Base-by-base conservation (phyloP, 371 early-diverging fungal species). In the Apophysomyces sp. region DNA sequence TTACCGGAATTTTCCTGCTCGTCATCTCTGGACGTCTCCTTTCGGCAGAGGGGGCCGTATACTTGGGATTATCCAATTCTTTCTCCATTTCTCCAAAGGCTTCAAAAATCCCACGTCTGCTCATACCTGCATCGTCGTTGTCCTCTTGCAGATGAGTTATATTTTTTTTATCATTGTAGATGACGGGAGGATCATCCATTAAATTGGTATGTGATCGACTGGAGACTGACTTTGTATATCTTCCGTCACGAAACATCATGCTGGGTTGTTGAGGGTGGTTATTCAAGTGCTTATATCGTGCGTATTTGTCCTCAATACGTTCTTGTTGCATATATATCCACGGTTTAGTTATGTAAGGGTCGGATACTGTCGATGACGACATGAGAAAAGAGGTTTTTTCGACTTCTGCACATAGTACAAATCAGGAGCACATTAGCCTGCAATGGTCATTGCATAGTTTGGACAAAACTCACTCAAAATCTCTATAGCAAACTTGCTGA, bases 281-380 rank as follows among this genome's bases (percentile, higher is more conserved):
- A 24, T 21, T 34, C n/a, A 21, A 39, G 16, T 34, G 56, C 21
- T 30, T 55, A 34, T 55, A 55, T 31, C 39, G 28, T 36, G 32
- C 18, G 52, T 55, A 41, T 12, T 65, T 44, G 13, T 57, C 39
- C n/a, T 69, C 53, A 18, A 58, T 29, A 24, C 51, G 64, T 56
- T 63, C 69, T 44, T 77, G 68, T 60, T 78, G 69, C 73, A 73
- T 72, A 71, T 69, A 73, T 61, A 73, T 65, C 78, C 78, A 78
- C 62, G 71, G 65, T 53, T 77, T 73, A 53, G 71, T 62, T 51
- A 65, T 71, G 57, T 72, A 70, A 51, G 71, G 67, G 55, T 72
- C 72, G 39, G 72, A 64, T 57, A 78, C 60, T 55, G 78, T 75
- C 63, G 78, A 71, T 58, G 75, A 78, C 56, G 78, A 74, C 78